Percentiles rank a stretch among this genome's conserved stretches.
phyloP scores from a whole-genome alignment of 2,329 filamentous ascomycete species.

The Cylindrodendrum hubeiense region DNA sequence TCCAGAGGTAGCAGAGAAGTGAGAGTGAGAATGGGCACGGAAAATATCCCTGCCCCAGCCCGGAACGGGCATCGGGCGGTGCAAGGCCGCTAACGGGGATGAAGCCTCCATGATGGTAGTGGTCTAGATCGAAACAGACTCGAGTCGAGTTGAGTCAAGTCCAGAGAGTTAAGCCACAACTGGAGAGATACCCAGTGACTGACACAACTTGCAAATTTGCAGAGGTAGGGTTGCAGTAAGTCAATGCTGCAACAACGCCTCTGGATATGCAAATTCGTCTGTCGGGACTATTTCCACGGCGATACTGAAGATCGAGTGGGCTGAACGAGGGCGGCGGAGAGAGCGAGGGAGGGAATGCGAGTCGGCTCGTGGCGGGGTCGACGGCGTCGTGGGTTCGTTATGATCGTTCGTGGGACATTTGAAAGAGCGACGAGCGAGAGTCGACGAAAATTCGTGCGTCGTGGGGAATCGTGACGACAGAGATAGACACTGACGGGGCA shows the following conservation, averaged over 20 bases:
- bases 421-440: slow-evolving; percentile 39
- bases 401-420: slow-evolving; percentile 50
- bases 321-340: slow-evolving; percentile 30
- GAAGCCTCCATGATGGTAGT: slow-evolving; percentile 83
- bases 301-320: slow-evolving; percentile 12
- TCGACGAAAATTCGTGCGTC: slow-evolving; percentile 35
- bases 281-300: slow-evolving; percentile 23
- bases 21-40: slow-evolving; percentile 60
- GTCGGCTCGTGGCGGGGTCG: slow-evolving; percentile 41
- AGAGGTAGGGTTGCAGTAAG: slow-evolving; percentile 45
- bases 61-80: slow-evolving; percentile 73
- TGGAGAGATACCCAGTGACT: slow-evolving; percentile 41
- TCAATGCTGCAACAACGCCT: slow-evolving; percentile 49
- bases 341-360: slow-evolving; percentile 32
- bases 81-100: slow-evolving; percentile 93
- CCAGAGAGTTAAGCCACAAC: slow-evolving; percentile 36
- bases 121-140: slow-evolving; percentile 11
- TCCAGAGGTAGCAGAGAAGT: slow-evolving; percentile 63
- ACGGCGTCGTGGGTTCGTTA: slow-evolving; percentile 47
- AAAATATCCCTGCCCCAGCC: slow-evolving; percentile 72
- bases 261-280: slow-evolving; percentile 10
- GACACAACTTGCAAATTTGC: slow-evolving; percentile 35
- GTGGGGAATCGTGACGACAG: slow-evolving; percentile 36
- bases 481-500: slow-evolving; percentile 2
- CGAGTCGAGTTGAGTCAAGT: slow-evolving; percentile 35